These are phyloP conservation scores for Beauveria rudraprayagi DNA, from an alignment of 2,329 filamentous ascomycete species.

Conservation along the genomic window DNA sequence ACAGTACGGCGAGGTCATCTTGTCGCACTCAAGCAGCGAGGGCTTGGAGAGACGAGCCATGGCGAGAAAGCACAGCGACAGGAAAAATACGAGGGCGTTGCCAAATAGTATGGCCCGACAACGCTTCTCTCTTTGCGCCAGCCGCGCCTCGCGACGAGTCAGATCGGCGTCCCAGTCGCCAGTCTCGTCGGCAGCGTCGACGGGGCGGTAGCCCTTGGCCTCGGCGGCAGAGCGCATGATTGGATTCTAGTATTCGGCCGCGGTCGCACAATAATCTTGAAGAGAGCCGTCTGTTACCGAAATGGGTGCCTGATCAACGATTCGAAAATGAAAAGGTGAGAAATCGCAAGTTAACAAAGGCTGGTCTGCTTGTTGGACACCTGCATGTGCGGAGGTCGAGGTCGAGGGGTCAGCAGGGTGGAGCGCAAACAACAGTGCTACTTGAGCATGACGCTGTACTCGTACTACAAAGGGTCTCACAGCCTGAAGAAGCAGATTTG, in stretches of 20 bases:
- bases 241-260: neutral
- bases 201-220: slow-evolving; percentile 7
- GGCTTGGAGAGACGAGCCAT: neutral
- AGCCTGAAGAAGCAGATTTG: too few relatives aligned
- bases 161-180: slow-evolving; percentile 4
- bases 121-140: slow-evolving; percentile 4
- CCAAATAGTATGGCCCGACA: neutral
- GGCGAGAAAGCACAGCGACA: neutral
- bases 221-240: neutral
- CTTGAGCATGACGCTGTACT: too few relatives aligned
- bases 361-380: too few relatives aligned
- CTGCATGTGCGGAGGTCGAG: too few relatives aligned
- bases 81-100: neutral
- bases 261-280: too few relatives aligned
- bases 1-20: slow-evolving; percentile 8
- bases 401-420: too few relatives aligned
- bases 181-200: neutral
- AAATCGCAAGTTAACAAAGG: too few relatives aligned
- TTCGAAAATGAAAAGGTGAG: too few relatives aligned
- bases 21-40: slow-evolving; percentile 3
- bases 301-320: too few relatives aligned
- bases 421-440: too few relatives aligned
- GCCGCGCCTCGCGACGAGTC: slow-evolving; percentile 5
- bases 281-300: too few relatives aligned
- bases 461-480: too few relatives aligned